A percentile compares a stretch with the other conserved stretches of the same genome.
Conservation (phyloP, 225 moss, liverwort and hornwort genomes). For the Neckera pumila region DNA sequence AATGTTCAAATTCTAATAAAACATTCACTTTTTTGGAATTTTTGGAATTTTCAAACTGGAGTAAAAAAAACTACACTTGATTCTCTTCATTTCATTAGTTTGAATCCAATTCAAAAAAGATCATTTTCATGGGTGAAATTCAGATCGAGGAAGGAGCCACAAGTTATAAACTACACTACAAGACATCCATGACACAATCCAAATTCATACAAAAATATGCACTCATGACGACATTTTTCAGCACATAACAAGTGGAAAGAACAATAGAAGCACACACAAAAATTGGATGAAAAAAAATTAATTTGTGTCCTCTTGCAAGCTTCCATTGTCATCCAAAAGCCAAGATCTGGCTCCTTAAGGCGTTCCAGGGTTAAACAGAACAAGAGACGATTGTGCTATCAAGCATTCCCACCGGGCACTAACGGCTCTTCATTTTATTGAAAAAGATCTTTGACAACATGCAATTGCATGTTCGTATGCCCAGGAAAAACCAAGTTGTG, state of each 20-base stretch:
- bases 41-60: background rate
- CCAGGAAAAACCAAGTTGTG: background rate
- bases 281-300: background rate
- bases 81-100: background rate
- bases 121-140: background rate
- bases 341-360: background rate
- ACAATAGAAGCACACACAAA: background rate
- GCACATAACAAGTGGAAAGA: background rate
- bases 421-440: background rate
- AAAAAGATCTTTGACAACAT: background rate
- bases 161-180: background rate
- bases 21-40: background rate
- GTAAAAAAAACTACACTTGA: background rate
- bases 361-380: background rate
- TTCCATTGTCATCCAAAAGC: background rate
- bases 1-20: background rate
- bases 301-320: background rate
- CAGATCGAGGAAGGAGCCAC: too few relatives aligned
- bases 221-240: background rate
- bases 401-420: background rate
- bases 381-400: too few relatives aligned
- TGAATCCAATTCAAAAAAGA: background rate
- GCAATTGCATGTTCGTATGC: background rate
- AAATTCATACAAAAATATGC: background rate
- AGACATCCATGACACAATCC: background rate